Conservation (phyloP, 352 stramenopile genomes). For the Globisporangium lucens region DNA sequence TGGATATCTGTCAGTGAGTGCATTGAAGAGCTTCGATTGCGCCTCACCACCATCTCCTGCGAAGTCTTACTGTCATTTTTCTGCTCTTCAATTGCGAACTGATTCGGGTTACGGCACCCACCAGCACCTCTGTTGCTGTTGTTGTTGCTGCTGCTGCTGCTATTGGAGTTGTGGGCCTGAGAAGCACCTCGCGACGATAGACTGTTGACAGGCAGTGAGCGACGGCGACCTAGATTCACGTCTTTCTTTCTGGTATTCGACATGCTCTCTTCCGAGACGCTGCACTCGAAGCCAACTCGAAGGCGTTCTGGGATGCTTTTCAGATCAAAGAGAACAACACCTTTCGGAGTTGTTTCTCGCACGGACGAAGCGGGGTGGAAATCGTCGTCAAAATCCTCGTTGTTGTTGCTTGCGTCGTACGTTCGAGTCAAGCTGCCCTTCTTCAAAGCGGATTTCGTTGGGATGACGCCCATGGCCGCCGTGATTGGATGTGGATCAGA, state of each 20-base stretch:
- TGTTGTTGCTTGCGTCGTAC: neutral
- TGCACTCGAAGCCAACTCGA: slow-evolving; percentile 15
- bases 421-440: neutral
- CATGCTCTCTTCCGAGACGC: slow-evolving; percentile 5
- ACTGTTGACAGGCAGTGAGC: slow-evolving; percentile 46
- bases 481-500: neutral
- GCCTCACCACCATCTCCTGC: neutral
- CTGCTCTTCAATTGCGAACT: slow-evolving; percentile 11
- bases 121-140: slow-evolving; percentile 14
- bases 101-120: neutral
- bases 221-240: slow-evolving; percentile 17
- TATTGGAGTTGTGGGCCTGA: neutral
- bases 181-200: slow-evolving; percentile 15
- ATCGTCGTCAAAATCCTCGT: slow-evolving; percentile 18
- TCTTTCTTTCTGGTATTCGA: slow-evolving; percentile 8
- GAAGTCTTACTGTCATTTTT: neutral
- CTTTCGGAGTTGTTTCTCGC: slow-evolving; percentile 19
- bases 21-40: slow-evolving; percentile 25
- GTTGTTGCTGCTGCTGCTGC: slow-evolving; percentile 16
- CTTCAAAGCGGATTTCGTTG: slow-evolving; percentile 15
- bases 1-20: slow-evolving; percentile 49
- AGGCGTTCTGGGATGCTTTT: slow-evolving; percentile 25
- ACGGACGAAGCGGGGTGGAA: slow-evolving; percentile 13
- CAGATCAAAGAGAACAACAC: slow-evolving; percentile 52
- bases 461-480: slow-evolving; percentile 1